Evolutionary conservation across 208 protist species (phyloP), one percentile per base, ranked within the genome.

Genomic region (Naegleria gruberi): DNA sequence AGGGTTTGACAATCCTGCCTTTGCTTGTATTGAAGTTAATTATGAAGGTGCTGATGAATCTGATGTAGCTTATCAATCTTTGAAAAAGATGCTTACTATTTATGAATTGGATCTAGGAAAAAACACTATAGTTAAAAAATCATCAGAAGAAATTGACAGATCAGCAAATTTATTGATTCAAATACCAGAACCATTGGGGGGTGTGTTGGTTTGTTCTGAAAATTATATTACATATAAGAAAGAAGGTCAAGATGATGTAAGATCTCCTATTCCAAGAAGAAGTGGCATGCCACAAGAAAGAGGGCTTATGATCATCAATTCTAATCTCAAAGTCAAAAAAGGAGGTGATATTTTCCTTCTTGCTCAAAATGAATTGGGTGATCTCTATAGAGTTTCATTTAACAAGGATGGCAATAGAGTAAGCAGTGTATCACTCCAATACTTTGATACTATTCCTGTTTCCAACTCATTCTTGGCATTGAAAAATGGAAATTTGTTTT

Each of bases 61-160:
- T 17, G 26, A 77, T 26, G 17, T 81, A 26, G 5, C 40, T 12
- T 47, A 43, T 46, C 8, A 44, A 51, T 4, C 23, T 30, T 43
- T 40, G 26, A 91, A 93, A 47, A 97, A 98, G 90, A 87, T 93
- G 42, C 93, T 99, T 7, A 95, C 97, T 3, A 98, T 97, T 83
- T 99, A 99, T 93, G 97, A 99, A 91, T 97, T 99, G 84, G 97
- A 99, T 90, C 92, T 99, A 41, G 98, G 98, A 74, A 94, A 99
- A 19, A 99, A 99, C 90, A 98, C 99, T 93, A 98, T 99, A 4
- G 96, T 98, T 65, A 96, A 98, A 73, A 99, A 99, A 86, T 96
- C 96, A 93, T 94, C 95, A 44, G 94, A 98, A 40, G 91, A 95
- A 47, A 93, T 99, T 10, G 97, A 98, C 23, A 42, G 92, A 8